Evolutionary conservation across 2,329 filamentous ascomycete species (phyloP).

Genomic region (Exophiala spinifera): DNA sequence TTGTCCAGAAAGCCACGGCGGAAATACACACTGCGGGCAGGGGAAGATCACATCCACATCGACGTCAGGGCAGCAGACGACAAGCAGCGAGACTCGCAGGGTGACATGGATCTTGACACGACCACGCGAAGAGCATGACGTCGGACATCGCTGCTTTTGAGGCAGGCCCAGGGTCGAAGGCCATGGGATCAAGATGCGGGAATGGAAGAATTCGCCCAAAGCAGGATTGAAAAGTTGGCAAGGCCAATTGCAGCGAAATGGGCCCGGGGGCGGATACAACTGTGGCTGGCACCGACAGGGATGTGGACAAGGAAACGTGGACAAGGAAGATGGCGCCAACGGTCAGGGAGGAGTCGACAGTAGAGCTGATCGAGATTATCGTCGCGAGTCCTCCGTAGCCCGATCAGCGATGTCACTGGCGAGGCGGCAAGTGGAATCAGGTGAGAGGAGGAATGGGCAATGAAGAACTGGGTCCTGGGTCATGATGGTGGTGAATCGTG

Average conservation of each 20-base stretch:
- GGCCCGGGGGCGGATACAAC: not conserved
- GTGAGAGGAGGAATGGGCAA: too few relatives aligned
- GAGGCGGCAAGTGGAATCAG: too few relatives aligned
- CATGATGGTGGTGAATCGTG: too few relatives aligned
- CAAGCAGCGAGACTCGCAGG: not conserved
- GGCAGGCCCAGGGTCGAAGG: not conserved
- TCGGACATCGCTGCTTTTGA: slow-evolving; percentile 27
- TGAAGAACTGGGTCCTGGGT: too few relatives aligned
- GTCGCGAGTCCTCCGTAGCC: not conserved
- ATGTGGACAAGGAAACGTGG: not conserved
- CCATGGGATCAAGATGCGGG: slow-evolving; percentile 4
- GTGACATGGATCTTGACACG: slow-evolving; percentile 4
- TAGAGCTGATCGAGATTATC: not conserved
- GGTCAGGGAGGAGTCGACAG: not conserved
- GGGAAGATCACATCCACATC: slow-evolving; percentile 14
- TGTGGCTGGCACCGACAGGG: slow-evolving; percentile 16
- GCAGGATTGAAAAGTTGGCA: not conserved
- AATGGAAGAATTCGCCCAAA: not conserved
- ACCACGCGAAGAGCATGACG: slow-evolving; percentile 22
- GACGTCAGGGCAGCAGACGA: slow-evolving; percentile 22
- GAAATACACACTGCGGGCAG: slow-evolving; percentile 17
- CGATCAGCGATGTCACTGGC: too few relatives aligned
- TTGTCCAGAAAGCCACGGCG: slow-evolving; percentile 4
- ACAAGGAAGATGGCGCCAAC: not conserved
- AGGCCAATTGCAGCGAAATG: not conserved